phyloP scores from a whole-genome alignment of 768 basidiomycete species.

The Tulasnella calospora region DNA sequence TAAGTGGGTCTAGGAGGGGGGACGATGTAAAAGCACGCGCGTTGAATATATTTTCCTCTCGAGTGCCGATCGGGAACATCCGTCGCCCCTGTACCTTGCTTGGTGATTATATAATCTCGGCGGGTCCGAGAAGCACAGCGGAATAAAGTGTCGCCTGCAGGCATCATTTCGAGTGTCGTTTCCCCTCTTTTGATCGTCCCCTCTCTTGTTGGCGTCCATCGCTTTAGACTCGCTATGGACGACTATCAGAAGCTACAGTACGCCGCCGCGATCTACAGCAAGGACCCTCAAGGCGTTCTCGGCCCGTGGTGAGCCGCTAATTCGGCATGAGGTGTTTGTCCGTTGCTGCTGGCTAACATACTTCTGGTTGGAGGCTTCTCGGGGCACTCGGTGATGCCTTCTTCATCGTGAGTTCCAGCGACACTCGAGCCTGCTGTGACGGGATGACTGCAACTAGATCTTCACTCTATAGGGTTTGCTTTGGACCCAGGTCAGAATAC shows the following conservation, averaged over 20 bases:
- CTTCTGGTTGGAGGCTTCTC: not conserved
- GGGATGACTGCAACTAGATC: not conserved
- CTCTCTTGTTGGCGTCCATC: not conserved
- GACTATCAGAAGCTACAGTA: not conserved
- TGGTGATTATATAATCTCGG: not conserved
- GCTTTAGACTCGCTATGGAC: not conserved
- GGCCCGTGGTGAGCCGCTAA: not conserved
- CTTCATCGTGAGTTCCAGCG: slow-evolving; percentile 8
- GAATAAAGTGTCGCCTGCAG: not conserved
- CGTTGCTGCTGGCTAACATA: not conserved
- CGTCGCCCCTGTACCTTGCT: not conserved
- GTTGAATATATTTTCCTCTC: not conserved
- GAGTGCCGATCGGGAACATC: not conserved
- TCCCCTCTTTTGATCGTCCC: not conserved
- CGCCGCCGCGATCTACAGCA: not conserved
- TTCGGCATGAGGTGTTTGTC: not conserved
- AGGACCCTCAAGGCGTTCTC: slow-evolving; percentile 9
- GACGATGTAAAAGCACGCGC: not conserved
- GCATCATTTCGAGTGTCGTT: not conserved
- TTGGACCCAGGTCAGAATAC: not conserved
- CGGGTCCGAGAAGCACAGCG: not conserved
- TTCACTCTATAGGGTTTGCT: not conserved
- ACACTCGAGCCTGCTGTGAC: not conserved
- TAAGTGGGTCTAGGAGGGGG: not conserved
- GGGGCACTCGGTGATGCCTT: not conserved